Evolutionary conservation across 768 basidiomycete genomes (phyloP).

Genomic region (Pleurotus ostreatus): DNA sequence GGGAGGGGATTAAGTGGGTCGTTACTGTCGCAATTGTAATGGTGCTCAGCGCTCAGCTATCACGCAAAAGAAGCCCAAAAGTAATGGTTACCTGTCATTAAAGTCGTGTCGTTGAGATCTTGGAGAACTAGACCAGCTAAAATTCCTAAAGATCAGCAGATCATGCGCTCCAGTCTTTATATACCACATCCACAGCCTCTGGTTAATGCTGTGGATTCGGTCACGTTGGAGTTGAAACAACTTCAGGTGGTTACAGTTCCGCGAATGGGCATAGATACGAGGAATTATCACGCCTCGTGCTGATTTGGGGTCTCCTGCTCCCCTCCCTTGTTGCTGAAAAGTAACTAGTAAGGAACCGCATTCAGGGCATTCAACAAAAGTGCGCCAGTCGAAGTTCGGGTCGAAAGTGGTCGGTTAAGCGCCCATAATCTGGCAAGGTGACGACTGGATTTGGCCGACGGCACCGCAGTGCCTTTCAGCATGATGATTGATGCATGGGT

Average conservation of each 20-base stretch:
- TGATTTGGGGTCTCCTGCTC: background rate
- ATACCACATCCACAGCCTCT: background rate
- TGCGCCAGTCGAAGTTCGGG: no score
- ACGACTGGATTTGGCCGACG: background rate
- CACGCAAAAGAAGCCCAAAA: background rate
- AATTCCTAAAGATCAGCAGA: background rate
- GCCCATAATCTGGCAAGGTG: background rate
- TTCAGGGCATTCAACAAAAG: no score
- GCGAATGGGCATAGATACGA: no score
- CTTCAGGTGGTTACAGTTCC: slow-evolving; percentile 4
- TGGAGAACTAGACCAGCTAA: slow-evolving; percentile 10
- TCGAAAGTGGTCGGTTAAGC: background rate
- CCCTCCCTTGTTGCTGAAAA: no score
- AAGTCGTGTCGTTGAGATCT: slow-evolving; percentile 6
- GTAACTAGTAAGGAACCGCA: no score
- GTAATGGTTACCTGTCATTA: slow-evolving; percentile 5
- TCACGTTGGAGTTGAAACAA: background rate
- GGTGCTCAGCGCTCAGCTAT: background rate
- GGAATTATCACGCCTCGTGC: background rate
- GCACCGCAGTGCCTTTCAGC: background rate
- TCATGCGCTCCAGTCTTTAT: background rate
- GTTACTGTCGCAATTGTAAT: background rate
- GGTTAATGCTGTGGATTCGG: background rate
- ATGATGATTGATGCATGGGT: background rate
- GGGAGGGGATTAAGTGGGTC: slow-evolving; percentile 1